Evolutionary conservation across 2,329 filamentous ascomycete genomes (phyloP).

Genomic region (Aspergillus sp.): DNA sequence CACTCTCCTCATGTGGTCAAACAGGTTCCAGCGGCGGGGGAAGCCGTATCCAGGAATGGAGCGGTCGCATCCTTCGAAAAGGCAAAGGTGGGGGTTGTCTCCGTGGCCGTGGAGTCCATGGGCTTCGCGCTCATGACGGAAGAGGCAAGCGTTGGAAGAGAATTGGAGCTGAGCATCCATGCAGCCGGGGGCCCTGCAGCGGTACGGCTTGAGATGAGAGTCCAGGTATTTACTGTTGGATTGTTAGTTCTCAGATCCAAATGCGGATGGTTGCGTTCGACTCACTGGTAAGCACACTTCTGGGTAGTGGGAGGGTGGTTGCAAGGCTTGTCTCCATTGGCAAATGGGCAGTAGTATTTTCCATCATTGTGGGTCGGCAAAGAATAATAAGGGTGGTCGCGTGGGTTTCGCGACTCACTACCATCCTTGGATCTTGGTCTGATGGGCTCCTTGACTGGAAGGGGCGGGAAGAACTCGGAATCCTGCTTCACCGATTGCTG

Average conservation of each 20-base stretch:
- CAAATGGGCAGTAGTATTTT: constrained; percentile 91
- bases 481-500: constrained; percentile 42
- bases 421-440: constrained; percentile 44
- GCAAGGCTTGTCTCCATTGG: constrained; percentile 69
- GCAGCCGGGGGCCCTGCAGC: constrained; percentile 85
- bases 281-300: constrained; percentile 99
- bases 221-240: constrained; percentile 86
- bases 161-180: constrained; percentile 87
- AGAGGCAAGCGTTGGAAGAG: constrained; percentile 91
- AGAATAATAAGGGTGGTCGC: constrained; percentile 49
- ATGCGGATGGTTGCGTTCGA: constrained; percentile 25
- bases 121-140: constrained; percentile 93
- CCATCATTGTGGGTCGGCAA: constrained; percentile 64
- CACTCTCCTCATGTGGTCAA: constrained; percentile 96
- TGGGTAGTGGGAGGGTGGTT: constrained; percentile 92
- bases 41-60: constrained; percentile 84
- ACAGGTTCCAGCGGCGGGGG: constrained; percentile 91
- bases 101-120: constrained; percentile 96
- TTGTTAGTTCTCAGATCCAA: neutral
- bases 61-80: constrained; percentile 84
- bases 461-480: constrained; percentile 40
- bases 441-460: constrained; percentile 40
- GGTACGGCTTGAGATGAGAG: constrained; percentile 94
- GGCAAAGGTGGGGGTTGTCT: constrained; percentile 88
- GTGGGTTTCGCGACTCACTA: constrained; percentile 43